Percentiles rank a stretch among this genome's conserved stretches.
Evolutionary conservation across 78 protist genomes (phyloP).

Genomic region (Chrysochromulina parva): DNA sequence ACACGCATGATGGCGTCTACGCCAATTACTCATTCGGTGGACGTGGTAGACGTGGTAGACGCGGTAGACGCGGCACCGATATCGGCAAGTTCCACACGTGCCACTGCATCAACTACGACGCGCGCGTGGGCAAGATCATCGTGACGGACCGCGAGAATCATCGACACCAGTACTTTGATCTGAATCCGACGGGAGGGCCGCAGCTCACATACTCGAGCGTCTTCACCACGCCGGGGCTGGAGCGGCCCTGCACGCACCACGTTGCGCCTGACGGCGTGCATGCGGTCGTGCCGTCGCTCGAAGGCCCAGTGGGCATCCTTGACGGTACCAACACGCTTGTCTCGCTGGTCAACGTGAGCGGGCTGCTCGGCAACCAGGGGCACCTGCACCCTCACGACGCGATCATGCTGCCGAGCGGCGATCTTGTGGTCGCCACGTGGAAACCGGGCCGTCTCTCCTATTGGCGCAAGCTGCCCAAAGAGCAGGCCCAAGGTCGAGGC

Average conservation of each 20-base stretch:
- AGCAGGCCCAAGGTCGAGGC: too few relatives aligned
- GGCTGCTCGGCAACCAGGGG: not conserved
- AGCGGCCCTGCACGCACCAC: not conserved
- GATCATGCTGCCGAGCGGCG: not conserved
- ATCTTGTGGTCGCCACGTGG: constrained; percentile 7
- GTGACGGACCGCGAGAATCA: not conserved
- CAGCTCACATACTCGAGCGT: not conserved
- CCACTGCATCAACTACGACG: not conserved
- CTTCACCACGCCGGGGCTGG: too few relatives aligned
- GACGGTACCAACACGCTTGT: not conserved
- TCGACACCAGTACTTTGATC: not conserved
- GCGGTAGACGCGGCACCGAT: not conserved
- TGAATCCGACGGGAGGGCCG: not conserved
- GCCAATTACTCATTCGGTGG: not conserved
- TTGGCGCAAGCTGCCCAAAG: too few relatives aligned
- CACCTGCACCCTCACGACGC: constrained; percentile 26
- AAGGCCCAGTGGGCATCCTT: not conserved
- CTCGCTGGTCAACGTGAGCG: not conserved
- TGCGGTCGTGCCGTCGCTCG: not conserved
- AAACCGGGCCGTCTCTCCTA: constrained; percentile 16
- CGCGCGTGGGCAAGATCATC: not conserved
- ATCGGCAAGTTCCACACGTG: not conserved
- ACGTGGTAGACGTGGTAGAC: too few relatives aligned
- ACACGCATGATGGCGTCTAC: not conserved
- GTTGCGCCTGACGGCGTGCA: not conserved